Base-by-base conservation (phyloP, 2,329 filamentous ascomycete genomes). In the Rutstroemia sydowiana region DNA sequence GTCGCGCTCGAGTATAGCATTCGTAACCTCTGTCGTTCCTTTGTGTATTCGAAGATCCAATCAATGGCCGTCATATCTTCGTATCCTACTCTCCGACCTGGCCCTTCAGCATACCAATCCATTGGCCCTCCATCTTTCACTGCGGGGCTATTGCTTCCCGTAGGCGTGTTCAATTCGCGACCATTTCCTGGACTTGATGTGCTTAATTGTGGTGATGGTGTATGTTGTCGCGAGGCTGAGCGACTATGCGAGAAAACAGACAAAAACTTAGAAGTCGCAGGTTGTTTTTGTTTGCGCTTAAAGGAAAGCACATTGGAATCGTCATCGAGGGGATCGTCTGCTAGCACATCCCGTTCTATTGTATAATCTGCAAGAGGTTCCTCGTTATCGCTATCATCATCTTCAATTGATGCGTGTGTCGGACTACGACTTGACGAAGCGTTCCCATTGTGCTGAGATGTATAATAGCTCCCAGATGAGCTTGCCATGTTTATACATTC, bases 11-110 rank as follows among this genome's bases (percentile, higher is more conserved):
- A 80, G 51, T 82, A 79, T 18, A 98, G 74, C 28, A 86, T 79
- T n/a, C 89, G 81, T 63, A 95, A 73, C 21, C 93, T 82, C 68
- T 95, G 89, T 18, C 93, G 82, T 71, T 98, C 93, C 69, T 96
- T 96, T 48, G 88, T 93, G 66, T 97, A 95, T 69, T 98, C 93
- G 63, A 95, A 97, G 66, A 97, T 97, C 93, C 93, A 98, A 73
- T 98, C 93, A 67, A 98, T 98, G 53, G 93, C 92, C 14, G 92
- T 96, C 67, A 96, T 75, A 70, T 98, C 87, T 65, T 96, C 92
- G 71, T 98, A 98, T 50, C 88, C 92, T 34, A 96, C 91, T 64
- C 93, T 82, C 48, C 89, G 81, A 1, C 91, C 91, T 0, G 88
- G 90, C 1, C 89, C 90, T 69, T 96, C 92, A 44, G 85, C 78